phyloP scores from a whole-genome alignment of 352 stramenopile genomes.

The Pythium periplocum region DNA sequence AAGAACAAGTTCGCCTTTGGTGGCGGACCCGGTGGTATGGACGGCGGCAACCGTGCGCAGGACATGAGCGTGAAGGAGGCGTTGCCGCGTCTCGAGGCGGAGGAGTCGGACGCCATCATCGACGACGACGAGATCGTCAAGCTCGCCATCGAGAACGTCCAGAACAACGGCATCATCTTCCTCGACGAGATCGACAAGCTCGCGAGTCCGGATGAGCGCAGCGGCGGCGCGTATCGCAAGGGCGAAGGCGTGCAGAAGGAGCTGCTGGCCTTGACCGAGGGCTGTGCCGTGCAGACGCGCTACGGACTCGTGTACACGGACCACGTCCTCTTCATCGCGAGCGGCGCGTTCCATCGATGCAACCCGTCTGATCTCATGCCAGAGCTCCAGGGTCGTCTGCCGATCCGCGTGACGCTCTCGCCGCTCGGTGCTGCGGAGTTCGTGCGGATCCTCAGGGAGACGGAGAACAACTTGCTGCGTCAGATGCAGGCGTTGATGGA shows the following conservation, averaged over 20 bases:
- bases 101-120: constrained; percentile 69
- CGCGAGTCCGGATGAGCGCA: constrained; percentile 83
- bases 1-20: constrained; percentile 35
- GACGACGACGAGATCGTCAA: constrained; percentile 77
- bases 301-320: constrained; percentile 95
- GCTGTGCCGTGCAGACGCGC: constrained; percentile 93
- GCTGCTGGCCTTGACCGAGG: constrained; percentile 97
- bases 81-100: constrained; percentile 59
- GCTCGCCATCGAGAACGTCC: constrained; percentile 81
- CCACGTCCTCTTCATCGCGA: constrained; percentile 98
- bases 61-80: constrained; percentile 72
- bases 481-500: constrained; percentile 96
- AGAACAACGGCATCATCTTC: constrained; percentile 99
- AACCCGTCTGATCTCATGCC: constrained; percentile 98
- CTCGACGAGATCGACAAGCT: constrained; percentile 99
- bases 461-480: constrained; percentile 92
- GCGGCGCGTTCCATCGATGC: constrained; percentile 94
- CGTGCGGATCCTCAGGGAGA: constrained; percentile 97
- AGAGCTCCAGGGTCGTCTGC: constrained; percentile 96
- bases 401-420: constrained; percentile 97
- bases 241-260: constrained; percentile 98
- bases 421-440: constrained; percentile 96
- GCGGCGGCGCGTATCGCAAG: constrained; percentile 88
- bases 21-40: constrained; percentile 4
- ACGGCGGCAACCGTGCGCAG: constrained; percentile 32